Conservation (phyloP, 1,139 yeast species). For the Diutina catenulata region DNA sequence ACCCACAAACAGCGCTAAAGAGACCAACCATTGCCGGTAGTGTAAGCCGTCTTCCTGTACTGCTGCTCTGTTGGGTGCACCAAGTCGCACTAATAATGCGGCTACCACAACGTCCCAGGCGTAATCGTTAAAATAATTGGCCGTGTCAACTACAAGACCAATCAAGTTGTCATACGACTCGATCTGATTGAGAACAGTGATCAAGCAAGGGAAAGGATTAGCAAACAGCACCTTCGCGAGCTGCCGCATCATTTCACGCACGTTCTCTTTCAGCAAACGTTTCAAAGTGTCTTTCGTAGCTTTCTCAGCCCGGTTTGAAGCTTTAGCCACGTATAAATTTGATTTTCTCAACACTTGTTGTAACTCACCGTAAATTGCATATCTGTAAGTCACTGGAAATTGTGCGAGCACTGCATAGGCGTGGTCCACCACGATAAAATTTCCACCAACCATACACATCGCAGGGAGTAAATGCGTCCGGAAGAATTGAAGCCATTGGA, state of each 20-base stretch:
- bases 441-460: constrained; percentile 46
- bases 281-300: constrained; percentile 74
- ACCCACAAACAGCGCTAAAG: constrained; percentile 57
- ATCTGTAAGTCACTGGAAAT: constrained; percentile 56
- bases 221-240: constrained; percentile 67
- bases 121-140: constrained; percentile 62
- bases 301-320: constrained; percentile 64
- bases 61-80: constrained; percentile 30
- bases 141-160: constrained; percentile 68
- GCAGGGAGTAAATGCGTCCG: constrained; percentile 63
- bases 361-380: constrained; percentile 76
- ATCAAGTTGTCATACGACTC: constrained; percentile 90
- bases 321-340: constrained; percentile 46
- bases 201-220: constrained; percentile 73
- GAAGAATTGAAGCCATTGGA: too few relatives aligned
- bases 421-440: constrained; percentile 52
- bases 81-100: constrained; percentile 57
- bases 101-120: constrained; percentile 83
- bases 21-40: constrained; percentile 79
- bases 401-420: constrained; percentile 42
- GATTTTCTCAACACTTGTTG: constrained; percentile 44
- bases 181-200: constrained; percentile 54
- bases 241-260: constrained; percentile 63
- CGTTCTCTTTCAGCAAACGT: constrained; percentile 79
- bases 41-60: constrained; percentile 73